Conservation (phyloP, 192 early-diverging fungal genomes). For the Phlyctochytrium arcticum region DNA sequence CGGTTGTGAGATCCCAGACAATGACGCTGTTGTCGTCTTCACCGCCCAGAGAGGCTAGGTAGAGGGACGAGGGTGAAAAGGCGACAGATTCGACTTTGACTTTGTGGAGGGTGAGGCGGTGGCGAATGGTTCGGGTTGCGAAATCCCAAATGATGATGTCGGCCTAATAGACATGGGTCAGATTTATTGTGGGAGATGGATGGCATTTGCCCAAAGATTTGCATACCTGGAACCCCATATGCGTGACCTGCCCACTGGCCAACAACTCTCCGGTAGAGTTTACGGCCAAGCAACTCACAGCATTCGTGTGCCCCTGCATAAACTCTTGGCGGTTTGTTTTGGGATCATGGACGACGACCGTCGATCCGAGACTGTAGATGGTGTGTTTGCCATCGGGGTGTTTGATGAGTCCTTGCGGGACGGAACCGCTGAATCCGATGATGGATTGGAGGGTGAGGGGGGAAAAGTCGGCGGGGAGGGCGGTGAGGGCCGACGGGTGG, state of each 20-base stretch:
- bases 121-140: constrained; percentile 31
- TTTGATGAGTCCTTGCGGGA: constrained; percentile 43
- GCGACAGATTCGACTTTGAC: constrained; percentile 57
- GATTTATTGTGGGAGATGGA: background rate
- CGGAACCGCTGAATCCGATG: constrained; percentile 51
- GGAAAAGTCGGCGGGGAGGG: constrained; percentile 31
- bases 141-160: constrained; percentile 65
- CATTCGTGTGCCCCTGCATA: constrained; percentile 56
- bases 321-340: constrained; percentile 45
- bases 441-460: constrained; percentile 42
- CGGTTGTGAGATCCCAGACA: constrained; percentile 50
- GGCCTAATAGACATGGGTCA: constrained; percentile 44
- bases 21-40: constrained; percentile 57
- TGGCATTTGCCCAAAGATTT: background rate
- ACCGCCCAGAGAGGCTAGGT: constrained; percentile 51
- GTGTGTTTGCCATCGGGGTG: constrained; percentile 53
- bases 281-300: constrained; percentile 48
- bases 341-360: constrained; percentile 45
- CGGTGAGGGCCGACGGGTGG: no score
- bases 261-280: constrained; percentile 43
- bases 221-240: constrained; percentile 60
- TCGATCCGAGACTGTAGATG: constrained; percentile 55
- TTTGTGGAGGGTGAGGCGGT: constrained; percentile 50
- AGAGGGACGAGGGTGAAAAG: constrained; percentile 47
- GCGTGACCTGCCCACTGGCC: constrained; percentile 56